These are phyloP conservation scores for Aspergillus wentii DNA, from an alignment of 495 filamentous ascomycete species.

Conservation along the genomic window DNA sequence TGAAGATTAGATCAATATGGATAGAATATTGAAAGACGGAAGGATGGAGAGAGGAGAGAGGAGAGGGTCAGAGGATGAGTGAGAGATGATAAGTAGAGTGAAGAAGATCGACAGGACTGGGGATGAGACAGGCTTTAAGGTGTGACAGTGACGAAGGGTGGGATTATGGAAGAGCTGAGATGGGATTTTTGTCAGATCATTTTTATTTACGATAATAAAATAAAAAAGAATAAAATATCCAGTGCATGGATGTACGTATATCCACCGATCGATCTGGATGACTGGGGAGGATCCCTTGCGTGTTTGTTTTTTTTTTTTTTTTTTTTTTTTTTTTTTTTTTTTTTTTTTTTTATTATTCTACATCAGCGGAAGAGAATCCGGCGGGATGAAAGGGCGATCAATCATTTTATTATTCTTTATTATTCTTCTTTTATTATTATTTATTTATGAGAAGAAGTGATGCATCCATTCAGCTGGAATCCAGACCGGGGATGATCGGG, in stretches of 20 bases:
- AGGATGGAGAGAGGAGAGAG: conserved; percentile 1
- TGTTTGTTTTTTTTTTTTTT: neutral
- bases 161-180: neutral
- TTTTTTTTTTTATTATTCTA: neutral
- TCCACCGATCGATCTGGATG: too few species aligned
- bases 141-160: neutral
- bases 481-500: too few species aligned
- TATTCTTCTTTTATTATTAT: too few species aligned
- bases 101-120: conserved; percentile 7
- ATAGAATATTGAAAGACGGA: neutral
- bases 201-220: conserved; percentile 8
- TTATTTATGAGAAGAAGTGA: too few species aligned
- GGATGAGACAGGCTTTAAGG: neutral
- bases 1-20: conserved; percentile 1
- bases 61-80: neutral
- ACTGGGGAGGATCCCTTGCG: too few species aligned
- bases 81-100: neutral
- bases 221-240: too few species aligned
- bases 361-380: too few species aligned
- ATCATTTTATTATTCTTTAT: too few species aligned
- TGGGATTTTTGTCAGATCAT: conserved; percentile 20
- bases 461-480: too few species aligned
- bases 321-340: neutral
- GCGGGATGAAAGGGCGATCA: too few species aligned
- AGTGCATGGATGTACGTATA: too few species aligned